Conservation (phyloP, 2,329 filamentous ascomycete species). For the Geosmithia flava region DNA sequence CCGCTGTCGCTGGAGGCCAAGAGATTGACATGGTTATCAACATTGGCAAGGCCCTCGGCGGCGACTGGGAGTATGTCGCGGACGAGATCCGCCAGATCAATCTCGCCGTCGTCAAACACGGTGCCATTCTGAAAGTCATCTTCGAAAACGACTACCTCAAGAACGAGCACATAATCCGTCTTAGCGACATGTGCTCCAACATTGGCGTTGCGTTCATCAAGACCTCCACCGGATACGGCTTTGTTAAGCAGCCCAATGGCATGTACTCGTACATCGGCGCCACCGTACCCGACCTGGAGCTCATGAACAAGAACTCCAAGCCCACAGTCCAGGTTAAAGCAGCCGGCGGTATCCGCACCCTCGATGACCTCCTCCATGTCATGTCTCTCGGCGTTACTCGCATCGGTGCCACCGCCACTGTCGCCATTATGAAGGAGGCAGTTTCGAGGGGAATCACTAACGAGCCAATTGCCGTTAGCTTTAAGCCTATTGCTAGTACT, state of each 20-base stretch:
- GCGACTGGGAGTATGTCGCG: slow-evolving; percentile 43
- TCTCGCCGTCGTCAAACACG: slow-evolving; percentile 25
- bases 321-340: slow-evolving; percentile 41
- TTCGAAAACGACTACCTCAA: slow-evolving; percentile 48
- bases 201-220: slow-evolving; percentile 44
- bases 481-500: background rate
- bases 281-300: slow-evolving; percentile 33
- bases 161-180: slow-evolving; percentile 32
- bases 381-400: slow-evolving; percentile 40
- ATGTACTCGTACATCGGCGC: slow-evolving; percentile 41
- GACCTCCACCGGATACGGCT: slow-evolving; percentile 48
- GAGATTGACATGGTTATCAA: slow-evolving; percentile 53
- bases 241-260: slow-evolving; percentile 40
- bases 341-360: slow-evolving; percentile 40
- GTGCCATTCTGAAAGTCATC: slow-evolving; percentile 44
- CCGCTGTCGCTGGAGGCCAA: slow-evolving; percentile 30
- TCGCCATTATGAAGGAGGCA: slow-evolving; percentile 42
- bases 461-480: slow-evolving; percentile 7
- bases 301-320: slow-evolving; percentile 36
- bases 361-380: slow-evolving; percentile 42
- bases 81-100: slow-evolving; percentile 40
- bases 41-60: slow-evolving; percentile 40
- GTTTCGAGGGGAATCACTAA: slow-evolving; percentile 30
- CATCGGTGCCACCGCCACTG: slow-evolving; percentile 43
- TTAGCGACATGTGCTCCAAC: slow-evolving; percentile 42